A percentile compares a stretch with the other conserved stretches of the same genome.
Conservation (phyloP, 371 early-diverging fungal species). For the Gilbertella persicaria region DNA sequence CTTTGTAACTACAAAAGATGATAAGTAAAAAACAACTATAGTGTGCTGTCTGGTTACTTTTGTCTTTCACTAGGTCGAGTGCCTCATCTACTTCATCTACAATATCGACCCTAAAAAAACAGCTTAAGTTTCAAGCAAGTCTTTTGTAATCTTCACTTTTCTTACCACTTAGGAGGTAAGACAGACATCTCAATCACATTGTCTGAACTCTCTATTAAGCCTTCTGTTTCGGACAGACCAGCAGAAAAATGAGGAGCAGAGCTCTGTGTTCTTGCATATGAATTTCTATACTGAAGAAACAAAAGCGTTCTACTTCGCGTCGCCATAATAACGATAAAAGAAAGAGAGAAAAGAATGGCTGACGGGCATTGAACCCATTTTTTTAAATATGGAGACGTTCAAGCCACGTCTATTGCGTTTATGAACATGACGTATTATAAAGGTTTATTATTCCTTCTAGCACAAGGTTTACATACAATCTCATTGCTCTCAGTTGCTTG, state of each 20-base stretch:
- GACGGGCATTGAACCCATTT: too few species aligned
- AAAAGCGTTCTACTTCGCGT: conserved; percentile 89
- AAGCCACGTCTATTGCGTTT: too few species aligned
- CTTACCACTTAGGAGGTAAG: conserved; percentile 84
- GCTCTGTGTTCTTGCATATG: conserved; percentile 71
- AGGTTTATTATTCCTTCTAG: conserved; percentile 7
- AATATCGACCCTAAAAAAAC: conserved; percentile 74
- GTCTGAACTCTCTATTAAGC: conserved; percentile 68
- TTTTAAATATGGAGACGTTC: background rate
- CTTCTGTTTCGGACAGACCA: conserved; percentile 58
- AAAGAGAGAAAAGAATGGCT: background rate
- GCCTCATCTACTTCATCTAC: conserved; percentile 80
- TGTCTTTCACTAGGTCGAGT: conserved; percentile 56
- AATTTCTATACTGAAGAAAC: conserved; percentile 92
- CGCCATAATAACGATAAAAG: conserved; percentile 56
- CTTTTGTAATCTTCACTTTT: background rate
- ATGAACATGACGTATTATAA: too few species aligned
- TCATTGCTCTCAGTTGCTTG: conserved; percentile 13
- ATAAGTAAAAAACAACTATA: background rate
- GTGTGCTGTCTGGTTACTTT: conserved; percentile 54
- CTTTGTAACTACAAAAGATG: conserved; percentile 60
- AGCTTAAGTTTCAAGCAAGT: background rate
- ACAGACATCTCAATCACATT: conserved; percentile 73
- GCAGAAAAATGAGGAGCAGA: conserved; percentile 43
- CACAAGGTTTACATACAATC: conserved; percentile 25